Evolutionary conservation across 2,329 filamentous ascomycete genomes (phyloP).

Genomic region (Stylonectria norvegica): DNA sequence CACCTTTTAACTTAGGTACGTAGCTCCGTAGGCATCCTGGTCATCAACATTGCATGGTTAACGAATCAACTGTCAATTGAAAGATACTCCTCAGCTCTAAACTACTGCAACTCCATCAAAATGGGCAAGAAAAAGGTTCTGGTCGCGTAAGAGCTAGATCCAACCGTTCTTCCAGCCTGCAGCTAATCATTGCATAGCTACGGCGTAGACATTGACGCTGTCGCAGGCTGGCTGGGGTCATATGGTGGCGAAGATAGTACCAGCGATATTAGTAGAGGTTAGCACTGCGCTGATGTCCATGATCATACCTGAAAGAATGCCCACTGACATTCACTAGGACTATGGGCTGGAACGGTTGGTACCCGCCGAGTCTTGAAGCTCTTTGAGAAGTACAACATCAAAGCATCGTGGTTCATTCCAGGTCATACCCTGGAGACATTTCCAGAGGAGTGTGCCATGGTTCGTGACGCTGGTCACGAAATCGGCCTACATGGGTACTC

Average conservation of each 20-base stretch:
- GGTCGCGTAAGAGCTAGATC: slow-evolving; percentile 14
- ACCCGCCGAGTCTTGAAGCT: slow-evolving; percentile 65
- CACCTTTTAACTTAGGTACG: too few species aligned
- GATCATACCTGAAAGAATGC: background rate
- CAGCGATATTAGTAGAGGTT: slow-evolving; percentile 68
- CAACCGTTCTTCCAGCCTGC: background rate
- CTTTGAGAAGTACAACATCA: slow-evolving; percentile 70
- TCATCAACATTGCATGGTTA: too few species aligned
- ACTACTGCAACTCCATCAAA: background rate
- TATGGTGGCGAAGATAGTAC: slow-evolving; percentile 74
- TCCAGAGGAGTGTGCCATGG: slow-evolving; percentile 42
- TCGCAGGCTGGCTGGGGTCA: slow-evolving; percentile 73
- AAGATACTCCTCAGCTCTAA: too few species aligned
- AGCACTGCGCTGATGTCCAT: slow-evolving; percentile 49
- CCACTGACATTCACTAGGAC: slow-evolving; percentile 10
- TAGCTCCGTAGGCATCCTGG: too few species aligned
- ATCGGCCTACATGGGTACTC: slow-evolving; percentile 67
- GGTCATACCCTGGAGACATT: slow-evolving; percentile 50
- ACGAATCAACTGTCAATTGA: too few species aligned
- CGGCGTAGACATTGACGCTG: slow-evolving; percentile 71
- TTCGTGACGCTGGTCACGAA: slow-evolving; percentile 47
- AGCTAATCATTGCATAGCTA: slow-evolving; percentile 42
- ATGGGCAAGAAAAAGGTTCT: slow-evolving; percentile 39
- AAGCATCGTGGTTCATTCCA: slow-evolving; percentile 54
- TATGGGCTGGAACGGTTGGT: slow-evolving; percentile 62